Evolutionary conservation across 2,329 filamentous ascomycete genomes (phyloP), one percentile per base, ranked within the genome.

Genomic region (Orbilia brochopaga): DNA sequence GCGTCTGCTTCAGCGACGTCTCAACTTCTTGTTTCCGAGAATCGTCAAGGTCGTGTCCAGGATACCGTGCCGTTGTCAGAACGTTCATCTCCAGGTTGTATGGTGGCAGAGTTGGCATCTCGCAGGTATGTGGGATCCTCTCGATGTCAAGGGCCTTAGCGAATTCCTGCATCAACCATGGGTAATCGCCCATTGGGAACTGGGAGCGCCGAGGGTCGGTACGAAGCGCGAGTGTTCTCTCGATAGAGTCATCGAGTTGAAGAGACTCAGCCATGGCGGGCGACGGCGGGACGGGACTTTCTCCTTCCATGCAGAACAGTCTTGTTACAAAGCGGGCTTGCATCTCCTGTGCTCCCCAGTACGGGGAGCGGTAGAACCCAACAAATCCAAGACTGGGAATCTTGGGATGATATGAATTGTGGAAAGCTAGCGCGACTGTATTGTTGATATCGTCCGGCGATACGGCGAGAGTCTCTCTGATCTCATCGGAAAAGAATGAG

Each of bases 331-430:
- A 84, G 0, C 88, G 85, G 1, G 90, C 88, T 79, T 95, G 91
- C 88, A 92, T 90, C 78, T 94, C 90, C 84, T 93, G 91, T 0
- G 92, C 87, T 0, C 89, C 89, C 91, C 91, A 95, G 78, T 91
- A 94, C 0, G 90, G 90, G 0, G 89, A 89, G 72, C 91, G 85
- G 77, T 95, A 95, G 79, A 92, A 91, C 0, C 91, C 91, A 0
- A 94, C 87, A 76, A 94, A 92, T 0, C 89, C 90, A 0, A 94
- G 80, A 4, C 84, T 85, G 0, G 87, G 84, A 0, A 92, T 79
- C 0, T 82, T 80, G 0, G 84, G 83, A 66, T 88, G 85, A 62
- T 87, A 81, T 0, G 87, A 87, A 0, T 85, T 85, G 74, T 90
- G 87, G 55, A 88, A 87, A 21, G 88, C 86, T 0, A 94, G 81